A percentile compares a stretch with the other conserved stretches of the same genome.
Evolutionary conservation across 257 asterid species (phyloP).

Genomic region (Solanum sparsipilum): DNA sequence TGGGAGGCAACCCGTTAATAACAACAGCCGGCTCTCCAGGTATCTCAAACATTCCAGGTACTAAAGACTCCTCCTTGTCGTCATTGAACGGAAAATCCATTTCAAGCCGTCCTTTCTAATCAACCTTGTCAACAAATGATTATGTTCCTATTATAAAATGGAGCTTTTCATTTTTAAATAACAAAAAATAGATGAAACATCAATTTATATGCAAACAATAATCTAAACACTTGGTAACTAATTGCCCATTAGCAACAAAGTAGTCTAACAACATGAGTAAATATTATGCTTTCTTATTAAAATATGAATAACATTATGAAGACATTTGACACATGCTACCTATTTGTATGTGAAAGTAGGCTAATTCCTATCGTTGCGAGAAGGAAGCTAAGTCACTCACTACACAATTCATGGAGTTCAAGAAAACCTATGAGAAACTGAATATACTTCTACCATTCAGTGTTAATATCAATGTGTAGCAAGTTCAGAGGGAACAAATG

Average conservation of each 20-base stretch:
- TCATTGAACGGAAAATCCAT: slow-evolving; percentile 26
- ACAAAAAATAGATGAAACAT: neutral
- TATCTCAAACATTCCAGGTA: slow-evolving; percentile 20
- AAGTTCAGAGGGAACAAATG: neutral
- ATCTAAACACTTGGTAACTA: neutral
- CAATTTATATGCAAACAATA: neutral
- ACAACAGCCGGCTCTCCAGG: slow-evolving; percentile 56
- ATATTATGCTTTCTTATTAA: neutral
- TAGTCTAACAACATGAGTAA: neutral
- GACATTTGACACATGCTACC: neutral
- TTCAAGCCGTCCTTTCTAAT: neutral
- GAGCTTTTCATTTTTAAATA: neutral
- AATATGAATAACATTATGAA: neutral
- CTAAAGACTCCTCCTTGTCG: slow-evolving; percentile 13
- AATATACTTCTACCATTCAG: too few relatives aligned
- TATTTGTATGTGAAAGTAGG: too few relatives aligned
- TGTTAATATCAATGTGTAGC: neutral
- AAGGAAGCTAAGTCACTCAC: too few relatives aligned
- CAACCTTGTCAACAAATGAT: neutral
- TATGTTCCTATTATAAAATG: neutral
- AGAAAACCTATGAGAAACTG: too few relatives aligned
- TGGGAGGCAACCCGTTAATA: slow-evolving; percentile 50
- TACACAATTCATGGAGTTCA: too few relatives aligned
- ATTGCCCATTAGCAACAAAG: neutral
- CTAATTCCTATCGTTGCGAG: too few relatives aligned